Conservation (phyloP, 2,329 filamentous ascomycete genomes). For the Dothistroma pini region DNA sequence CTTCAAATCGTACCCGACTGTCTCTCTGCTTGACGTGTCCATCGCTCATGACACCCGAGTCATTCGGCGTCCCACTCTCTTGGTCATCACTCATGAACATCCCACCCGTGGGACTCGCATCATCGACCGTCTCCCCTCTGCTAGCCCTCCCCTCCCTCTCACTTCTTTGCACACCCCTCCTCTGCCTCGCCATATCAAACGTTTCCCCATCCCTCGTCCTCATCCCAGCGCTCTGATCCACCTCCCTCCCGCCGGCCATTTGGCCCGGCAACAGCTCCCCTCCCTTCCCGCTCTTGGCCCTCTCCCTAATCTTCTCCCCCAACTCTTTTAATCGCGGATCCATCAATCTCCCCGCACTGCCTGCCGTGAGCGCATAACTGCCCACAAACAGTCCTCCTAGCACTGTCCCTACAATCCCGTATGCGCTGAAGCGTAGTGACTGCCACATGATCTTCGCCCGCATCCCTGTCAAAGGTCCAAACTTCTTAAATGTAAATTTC, state of each 20-base stretch:
- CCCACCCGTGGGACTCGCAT: slow-evolving; percentile 41
- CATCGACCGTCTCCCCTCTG: slow-evolving; percentile 28
- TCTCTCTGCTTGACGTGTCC: slow-evolving; percentile 23
- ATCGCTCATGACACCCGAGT: slow-evolving; percentile 33
- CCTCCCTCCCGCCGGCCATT: slow-evolving; percentile 15
- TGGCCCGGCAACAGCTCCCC: slow-evolving; percentile 5
- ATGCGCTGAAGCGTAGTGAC: slow-evolving; percentile 29
- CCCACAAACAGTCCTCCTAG: slow-evolving; percentile 33
- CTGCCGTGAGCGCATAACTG: slow-evolving; percentile 34
- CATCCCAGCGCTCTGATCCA: slow-evolving; percentile 21
- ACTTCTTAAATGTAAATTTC: slow-evolving; percentile 39
- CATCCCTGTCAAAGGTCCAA: slow-evolving; percentile 32
- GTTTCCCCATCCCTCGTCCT: slow-evolving; percentile 27
- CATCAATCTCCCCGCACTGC: slow-evolving; percentile 34
- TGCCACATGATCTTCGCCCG: slow-evolving; percentile 36
- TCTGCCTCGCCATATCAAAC: slow-evolving; percentile 32
- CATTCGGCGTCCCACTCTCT: slow-evolving; percentile 22
- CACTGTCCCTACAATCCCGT: slow-evolving; percentile 32
- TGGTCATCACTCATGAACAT: slow-evolving; percentile 32
- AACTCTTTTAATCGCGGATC: slow-evolving; percentile 43
- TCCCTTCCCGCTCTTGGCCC: slow-evolving; percentile 23
- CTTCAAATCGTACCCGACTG: slow-evolving; percentile 5
- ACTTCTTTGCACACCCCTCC: slow-evolving; percentile 23
- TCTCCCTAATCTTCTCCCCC: slow-evolving; percentile 35
- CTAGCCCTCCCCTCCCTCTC: slow-evolving; percentile 4